Evolutionary conservation across 768 basidiomycete species (phyloP).

Genomic region (Cantharellus anzutake): DNA sequence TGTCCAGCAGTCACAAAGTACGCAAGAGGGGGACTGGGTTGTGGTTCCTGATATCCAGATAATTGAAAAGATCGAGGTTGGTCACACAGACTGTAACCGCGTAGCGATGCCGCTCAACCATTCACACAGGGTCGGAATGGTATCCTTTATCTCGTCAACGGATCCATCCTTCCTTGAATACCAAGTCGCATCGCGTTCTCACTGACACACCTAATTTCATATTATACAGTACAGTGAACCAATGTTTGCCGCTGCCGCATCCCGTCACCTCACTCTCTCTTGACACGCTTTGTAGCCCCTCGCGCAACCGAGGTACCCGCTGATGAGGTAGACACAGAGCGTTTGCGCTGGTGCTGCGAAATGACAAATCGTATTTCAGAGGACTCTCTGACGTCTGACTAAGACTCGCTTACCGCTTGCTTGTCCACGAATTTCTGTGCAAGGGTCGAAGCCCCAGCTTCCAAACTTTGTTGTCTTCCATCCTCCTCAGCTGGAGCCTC

Average conservation of each 20-base stretch:
- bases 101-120: not conserved
- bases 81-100: conserved; percentile 4
- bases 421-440: not conserved
- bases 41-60: conserved; percentile 40
- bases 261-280: not conserved
- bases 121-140: conserved; percentile 24
- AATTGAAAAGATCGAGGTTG: conserved; percentile 40
- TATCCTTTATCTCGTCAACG: conserved; percentile 38
- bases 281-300: not conserved
- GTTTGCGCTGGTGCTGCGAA: not conserved
- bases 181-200: not conserved
- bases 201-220: not conserved
- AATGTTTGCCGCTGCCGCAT: no score
- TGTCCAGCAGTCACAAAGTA: conserved; percentile 18
- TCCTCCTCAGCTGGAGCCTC: conserved; percentile 20
- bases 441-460: not conserved
- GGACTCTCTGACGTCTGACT: not conserved
- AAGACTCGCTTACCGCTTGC: not conserved
- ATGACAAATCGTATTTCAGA: not conserved
- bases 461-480: not conserved
- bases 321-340: not conserved
- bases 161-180: conserved; percentile 19
- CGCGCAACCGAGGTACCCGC: not conserved
- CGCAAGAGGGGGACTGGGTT: conserved; percentile 34
- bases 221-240: no score